These are phyloP conservation scores for Cystofilobasidium bisporidii DNA, from an alignment of 768 basidiomycete genomes.

Conservation along the genomic window DNA sequence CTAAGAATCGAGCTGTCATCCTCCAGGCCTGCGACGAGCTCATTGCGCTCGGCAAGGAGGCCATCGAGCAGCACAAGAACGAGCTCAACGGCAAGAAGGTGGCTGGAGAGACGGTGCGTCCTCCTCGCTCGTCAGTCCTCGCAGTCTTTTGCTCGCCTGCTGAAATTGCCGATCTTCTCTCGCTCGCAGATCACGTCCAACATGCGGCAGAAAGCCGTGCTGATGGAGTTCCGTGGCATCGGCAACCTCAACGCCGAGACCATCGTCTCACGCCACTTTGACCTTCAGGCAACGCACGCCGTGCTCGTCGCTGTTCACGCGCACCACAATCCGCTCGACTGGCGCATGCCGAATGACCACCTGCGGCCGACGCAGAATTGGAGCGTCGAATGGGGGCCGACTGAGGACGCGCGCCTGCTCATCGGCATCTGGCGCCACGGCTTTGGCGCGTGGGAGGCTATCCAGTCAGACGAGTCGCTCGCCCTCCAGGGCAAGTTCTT, in stretches of 20 bases:
- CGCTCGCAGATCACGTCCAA: conserved; percentile 59
- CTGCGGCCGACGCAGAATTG: conserved; percentile 90
- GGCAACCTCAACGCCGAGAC: conserved; percentile 97
- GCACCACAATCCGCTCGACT: conserved; percentile 42
- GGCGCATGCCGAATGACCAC: conserved; percentile 82
- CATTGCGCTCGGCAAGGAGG: conserved; percentile 68
- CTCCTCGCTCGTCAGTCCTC: too few species aligned
- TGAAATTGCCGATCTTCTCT: not conserved
- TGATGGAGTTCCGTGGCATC: conserved; percentile 80
- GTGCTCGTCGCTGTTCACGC: conserved; percentile 30
- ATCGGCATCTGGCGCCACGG: conserved; percentile 89
- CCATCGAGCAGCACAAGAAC: conserved; percentile 73
- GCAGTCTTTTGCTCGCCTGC: not conserved
- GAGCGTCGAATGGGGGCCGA: conserved; percentile 88
- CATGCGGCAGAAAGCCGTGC: conserved; percentile 92
- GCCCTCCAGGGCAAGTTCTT: conserved; percentile 88
- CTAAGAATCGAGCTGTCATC: conserved; percentile 90
- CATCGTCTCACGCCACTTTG: conserved; percentile 75
- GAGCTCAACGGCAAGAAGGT: conserved; percentile 66
- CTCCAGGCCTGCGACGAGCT: conserved; percentile 86
- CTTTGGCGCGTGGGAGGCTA: conserved; percentile 94
- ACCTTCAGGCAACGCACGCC: conserved; percentile 76
- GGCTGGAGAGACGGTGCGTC: conserved; percentile 58
- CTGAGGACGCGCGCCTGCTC: conserved; percentile 87
- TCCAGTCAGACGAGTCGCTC: conserved; percentile 66